Evolutionary conservation across 305 asterid species (phyloP).

Genomic region (Solanum hybrid): DNA sequence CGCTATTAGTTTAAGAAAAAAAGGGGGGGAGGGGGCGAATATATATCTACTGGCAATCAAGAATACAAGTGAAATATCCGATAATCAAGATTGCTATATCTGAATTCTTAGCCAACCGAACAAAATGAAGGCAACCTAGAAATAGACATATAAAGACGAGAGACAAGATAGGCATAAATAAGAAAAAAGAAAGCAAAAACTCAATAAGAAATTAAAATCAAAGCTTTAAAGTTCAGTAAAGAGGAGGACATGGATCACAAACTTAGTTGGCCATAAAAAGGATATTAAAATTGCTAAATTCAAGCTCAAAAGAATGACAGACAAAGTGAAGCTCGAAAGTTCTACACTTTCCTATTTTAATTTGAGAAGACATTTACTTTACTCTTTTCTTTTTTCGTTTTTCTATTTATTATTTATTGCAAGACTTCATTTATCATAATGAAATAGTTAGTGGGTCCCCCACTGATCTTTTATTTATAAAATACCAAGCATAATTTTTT

Average conservation of each 20-base stretch:
- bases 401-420: not conserved
- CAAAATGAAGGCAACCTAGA: not conserved
- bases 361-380: not conserved
- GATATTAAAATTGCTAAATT: not conserved
- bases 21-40: not conserved
- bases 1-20: too few species aligned
- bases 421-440: not conserved
- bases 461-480: not conserved
- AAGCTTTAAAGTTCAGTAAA: not conserved
- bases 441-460: not conserved
- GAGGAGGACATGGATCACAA: not conserved
- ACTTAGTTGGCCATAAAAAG: not conserved
- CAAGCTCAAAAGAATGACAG: not conserved
- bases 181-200: not conserved
- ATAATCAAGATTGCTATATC: not conserved
- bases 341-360: not conserved
- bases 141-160: not conserved
- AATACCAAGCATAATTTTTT: not conserved
- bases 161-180: not conserved
- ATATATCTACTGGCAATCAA: not conserved
- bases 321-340: not conserved
- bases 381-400: too few species aligned
- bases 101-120: not conserved
- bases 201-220: too few species aligned
- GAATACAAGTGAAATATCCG: not conserved